Conservation (phyloP, 108 stramenopile species). For the Parietichytrium sp. region DNA sequence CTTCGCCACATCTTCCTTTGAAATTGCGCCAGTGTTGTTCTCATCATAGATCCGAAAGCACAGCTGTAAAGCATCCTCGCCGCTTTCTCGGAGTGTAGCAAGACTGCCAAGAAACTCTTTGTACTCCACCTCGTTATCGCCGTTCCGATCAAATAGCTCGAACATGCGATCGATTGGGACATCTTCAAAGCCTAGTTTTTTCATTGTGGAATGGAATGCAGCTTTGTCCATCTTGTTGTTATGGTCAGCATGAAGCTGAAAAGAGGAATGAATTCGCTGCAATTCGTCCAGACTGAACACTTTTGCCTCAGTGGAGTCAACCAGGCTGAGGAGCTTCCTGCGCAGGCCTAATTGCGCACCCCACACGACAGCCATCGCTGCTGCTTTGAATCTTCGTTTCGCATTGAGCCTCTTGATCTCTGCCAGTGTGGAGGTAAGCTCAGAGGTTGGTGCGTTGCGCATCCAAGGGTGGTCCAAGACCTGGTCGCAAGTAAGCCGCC, state of each 20-base stretch:
- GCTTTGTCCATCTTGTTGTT: background rate
- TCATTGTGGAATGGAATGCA: constrained; percentile 1
- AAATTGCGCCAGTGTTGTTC: background rate
- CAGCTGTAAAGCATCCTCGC: background rate
- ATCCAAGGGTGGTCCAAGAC: constrained; percentile 48
- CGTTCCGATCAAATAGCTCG: constrained; percentile 20
- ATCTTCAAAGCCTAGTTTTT: constrained; percentile 17
- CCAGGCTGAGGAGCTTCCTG: background rate
- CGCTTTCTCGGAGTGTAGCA: background rate
- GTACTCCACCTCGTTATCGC: background rate
- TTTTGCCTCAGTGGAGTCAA: constrained; percentile 23
- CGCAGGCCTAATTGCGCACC: constrained; percentile 34
- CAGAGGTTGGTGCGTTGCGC: constrained; percentile 12
- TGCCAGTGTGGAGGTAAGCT: constrained; percentile 15
- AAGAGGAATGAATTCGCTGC: constrained; percentile 22
- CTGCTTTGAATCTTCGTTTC: constrained; percentile 10
- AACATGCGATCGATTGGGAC: constrained; percentile 34
- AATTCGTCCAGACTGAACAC: constrained; percentile 27
- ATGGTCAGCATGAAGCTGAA: constrained; percentile 29
- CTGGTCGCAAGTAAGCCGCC: constrained; percentile 54
- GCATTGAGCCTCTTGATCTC: constrained; percentile 20
- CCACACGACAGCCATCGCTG: constrained; percentile 37
- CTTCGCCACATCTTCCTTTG: background rate
- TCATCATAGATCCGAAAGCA: constrained; percentile 30
- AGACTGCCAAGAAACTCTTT: background rate